phyloP scores from a whole-genome alignment of 805 yeast genomes.

The Myxozyma melibiosi region DNA sequence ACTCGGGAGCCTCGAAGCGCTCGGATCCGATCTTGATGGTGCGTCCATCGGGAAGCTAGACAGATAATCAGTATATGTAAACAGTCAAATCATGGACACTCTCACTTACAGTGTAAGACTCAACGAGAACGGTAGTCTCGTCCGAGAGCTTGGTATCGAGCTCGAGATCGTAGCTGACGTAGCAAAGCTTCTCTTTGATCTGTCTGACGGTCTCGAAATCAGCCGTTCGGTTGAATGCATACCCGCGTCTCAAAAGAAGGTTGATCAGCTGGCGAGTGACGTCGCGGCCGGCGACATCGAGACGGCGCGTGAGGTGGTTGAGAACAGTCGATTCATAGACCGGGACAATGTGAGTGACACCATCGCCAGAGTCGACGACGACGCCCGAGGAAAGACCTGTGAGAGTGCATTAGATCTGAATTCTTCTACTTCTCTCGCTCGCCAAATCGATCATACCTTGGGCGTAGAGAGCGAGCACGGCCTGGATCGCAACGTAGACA shows the following conservation, averaged over 20 bases:
- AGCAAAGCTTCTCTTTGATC: slow-evolving; percentile 96
- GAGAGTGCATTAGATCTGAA: neutral
- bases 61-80: neutral
- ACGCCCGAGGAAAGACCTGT: slow-evolving; percentile 80
- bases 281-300: slow-evolving; percentile 98
- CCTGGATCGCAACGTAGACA: slow-evolving; percentile 94
- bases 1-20: slow-evolving; percentile 95
- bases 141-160: slow-evolving; percentile 83
- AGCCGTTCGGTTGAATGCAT: slow-evolving; percentile 97
- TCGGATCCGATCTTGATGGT: slow-evolving; percentile 92
- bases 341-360: slow-evolving; percentile 97
- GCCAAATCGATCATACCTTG: slow-evolving; percentile 57
- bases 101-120: slow-evolving; percentile 53
- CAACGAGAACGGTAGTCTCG: slow-evolving; percentile 94
- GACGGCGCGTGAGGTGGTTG: slow-evolving; percentile 85
- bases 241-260: slow-evolving; percentile 89
- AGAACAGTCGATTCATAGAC: slow-evolving; percentile 97
- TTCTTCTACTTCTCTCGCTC: neutral
- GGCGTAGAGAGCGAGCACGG: slow-evolving; percentile 95
- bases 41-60: slow-evolving; percentile 96
- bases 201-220: slow-evolving; percentile 95
- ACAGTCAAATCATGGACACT: neutral
- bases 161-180: slow-evolving; percentile 91
- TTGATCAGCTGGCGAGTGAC: slow-evolving; percentile 95
- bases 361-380: slow-evolving; percentile 98